These are phyloP conservation scores for Saxophila tyrrhenica DNA, from an alignment of 495 filamentous ascomycete genomes.

Conservation along the genomic window DNA sequence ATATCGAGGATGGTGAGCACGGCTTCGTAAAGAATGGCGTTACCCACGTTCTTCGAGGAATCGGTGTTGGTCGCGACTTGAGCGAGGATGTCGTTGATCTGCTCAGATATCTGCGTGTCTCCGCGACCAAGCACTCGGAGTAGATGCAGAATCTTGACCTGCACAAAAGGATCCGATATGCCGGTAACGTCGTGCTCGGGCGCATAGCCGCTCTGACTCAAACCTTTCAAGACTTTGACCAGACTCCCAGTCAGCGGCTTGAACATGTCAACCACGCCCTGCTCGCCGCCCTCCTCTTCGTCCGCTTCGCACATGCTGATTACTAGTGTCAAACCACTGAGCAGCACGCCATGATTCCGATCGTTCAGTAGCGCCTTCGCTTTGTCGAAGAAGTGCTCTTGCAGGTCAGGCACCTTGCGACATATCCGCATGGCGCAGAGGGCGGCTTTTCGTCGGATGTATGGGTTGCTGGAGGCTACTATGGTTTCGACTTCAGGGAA, in stretches of 20 bases:
- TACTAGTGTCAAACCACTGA: conserved; percentile 84
- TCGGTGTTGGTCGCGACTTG: conserved; percentile 98
- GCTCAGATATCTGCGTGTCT: conserved; percentile 79
- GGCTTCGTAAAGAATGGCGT: conserved; percentile 94
- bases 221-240: conserved; percentile 79
- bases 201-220: conserved; percentile 91
- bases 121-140: conserved; percentile 78
- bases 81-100: conserved; percentile 96
- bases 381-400: conserved; percentile 95
- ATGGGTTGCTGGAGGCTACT: conserved; percentile 85
- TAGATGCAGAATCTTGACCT: conserved; percentile 85
- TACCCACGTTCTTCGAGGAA: conserved; percentile 95
- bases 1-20: conserved; percentile 97
- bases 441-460: conserved; percentile 92
- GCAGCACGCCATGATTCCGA: conserved; percentile 83
- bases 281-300: conserved; percentile 70
- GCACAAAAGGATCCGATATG: conserved; percentile 96
- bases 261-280: conserved; percentile 80
- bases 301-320: conserved; percentile 90
- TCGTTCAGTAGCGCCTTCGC: conserved; percentile 80
- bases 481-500: conserved; percentile 90
- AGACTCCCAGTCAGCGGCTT: conserved; percentile 61
- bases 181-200: conserved; percentile 97
- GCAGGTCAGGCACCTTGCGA: conserved; percentile 90
- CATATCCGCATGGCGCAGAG: conserved; percentile 99